These are phyloP conservation scores for Stylosanthes scabra DNA, from an alignment of 331 rosid species.

Conservation along the genomic window DNA sequence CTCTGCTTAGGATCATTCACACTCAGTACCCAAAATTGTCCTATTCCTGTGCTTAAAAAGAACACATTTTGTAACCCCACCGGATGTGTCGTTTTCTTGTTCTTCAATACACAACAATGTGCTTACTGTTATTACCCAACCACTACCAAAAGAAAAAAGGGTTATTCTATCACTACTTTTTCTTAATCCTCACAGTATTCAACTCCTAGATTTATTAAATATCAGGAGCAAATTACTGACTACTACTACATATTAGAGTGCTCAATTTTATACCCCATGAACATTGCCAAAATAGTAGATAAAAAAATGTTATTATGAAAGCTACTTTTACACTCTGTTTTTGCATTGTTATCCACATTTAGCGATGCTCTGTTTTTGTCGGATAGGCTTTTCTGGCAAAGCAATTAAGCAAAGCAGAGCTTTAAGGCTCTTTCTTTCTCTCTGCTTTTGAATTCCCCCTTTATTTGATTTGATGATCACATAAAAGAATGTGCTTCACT, in stretches of 20 bases:
- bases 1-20: background rate
- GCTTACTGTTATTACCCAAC: background rate
- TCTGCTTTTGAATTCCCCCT: slow-evolving; percentile 42
- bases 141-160: too few relatives aligned
- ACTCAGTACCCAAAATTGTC: background rate
- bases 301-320: background rate
- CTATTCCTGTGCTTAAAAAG: slow-evolving; percentile 2
- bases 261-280: background rate
- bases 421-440: slow-evolving; percentile 31
- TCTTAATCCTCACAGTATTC: background rate
- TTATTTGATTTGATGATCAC: slow-evolving; percentile 20
- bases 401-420: background rate
- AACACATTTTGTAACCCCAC: slow-evolving; percentile 11
- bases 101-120: background rate
- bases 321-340: background rate
- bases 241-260: background rate
- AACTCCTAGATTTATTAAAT: background rate
- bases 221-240: background rate
- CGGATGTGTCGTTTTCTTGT: slow-evolving; percentile 2
- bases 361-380: slow-evolving; percentile 22
- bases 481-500: slow-evolving; percentile 46
- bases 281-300: background rate
- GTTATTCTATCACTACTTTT: background rate
- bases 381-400: slow-evolving; percentile 25
- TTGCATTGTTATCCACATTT: slow-evolving; percentile 16